Evolutionary conservation across 108 stramenopile species (phyloP).

Genomic region (Cafeteria roenbergensis): DNA sequence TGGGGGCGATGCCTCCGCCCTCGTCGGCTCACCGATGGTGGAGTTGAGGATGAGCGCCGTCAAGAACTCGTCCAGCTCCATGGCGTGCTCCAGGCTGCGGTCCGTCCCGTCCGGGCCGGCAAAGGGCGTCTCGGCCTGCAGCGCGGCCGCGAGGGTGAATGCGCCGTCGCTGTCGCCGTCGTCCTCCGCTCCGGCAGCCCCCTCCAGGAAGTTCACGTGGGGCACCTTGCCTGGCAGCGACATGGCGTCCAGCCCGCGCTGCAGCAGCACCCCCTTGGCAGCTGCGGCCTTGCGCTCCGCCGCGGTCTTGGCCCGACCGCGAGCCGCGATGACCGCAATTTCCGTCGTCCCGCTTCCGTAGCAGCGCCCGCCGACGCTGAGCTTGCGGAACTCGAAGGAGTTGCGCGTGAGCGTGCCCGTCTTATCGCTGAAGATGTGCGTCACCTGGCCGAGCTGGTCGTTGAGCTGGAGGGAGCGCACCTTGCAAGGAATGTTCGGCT

Average conservation of each 20-base stretch:
- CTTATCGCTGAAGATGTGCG: constrained; percentile 72
- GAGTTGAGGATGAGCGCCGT: too few species aligned
- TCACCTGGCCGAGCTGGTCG: constrained; percentile 74
- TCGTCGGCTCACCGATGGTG: too few species aligned
- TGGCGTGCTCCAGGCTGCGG: too few species aligned
- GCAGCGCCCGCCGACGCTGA: constrained; percentile 17
- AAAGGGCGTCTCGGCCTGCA: too few species aligned
- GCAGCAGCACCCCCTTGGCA: constrained; percentile 23
- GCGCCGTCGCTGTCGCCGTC: too few species aligned
- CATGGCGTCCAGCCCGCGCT: constrained; percentile 11
- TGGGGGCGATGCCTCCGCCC: too few species aligned
- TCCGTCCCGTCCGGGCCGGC: too few species aligned
- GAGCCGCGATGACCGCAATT: constrained; percentile 14
- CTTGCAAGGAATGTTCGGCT: not conserved
- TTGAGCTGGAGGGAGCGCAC: constrained; percentile 29
- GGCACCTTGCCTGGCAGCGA: constrained; percentile 5
- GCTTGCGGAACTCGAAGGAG: constrained; percentile 31
- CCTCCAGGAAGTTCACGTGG: constrained; percentile 32
- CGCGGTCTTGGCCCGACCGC: constrained; percentile 3
- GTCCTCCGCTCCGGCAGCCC: not conserved
- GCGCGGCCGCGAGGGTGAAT: too few species aligned
- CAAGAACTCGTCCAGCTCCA: too few species aligned
- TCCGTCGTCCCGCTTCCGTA: constrained; percentile 27
- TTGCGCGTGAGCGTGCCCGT: constrained; percentile 53
- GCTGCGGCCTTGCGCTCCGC: constrained; percentile 25